Evolutionary conservation across 2,329 filamentous ascomycete species (phyloP).

Genomic region (Dactylonectria estremocensis): DNA sequence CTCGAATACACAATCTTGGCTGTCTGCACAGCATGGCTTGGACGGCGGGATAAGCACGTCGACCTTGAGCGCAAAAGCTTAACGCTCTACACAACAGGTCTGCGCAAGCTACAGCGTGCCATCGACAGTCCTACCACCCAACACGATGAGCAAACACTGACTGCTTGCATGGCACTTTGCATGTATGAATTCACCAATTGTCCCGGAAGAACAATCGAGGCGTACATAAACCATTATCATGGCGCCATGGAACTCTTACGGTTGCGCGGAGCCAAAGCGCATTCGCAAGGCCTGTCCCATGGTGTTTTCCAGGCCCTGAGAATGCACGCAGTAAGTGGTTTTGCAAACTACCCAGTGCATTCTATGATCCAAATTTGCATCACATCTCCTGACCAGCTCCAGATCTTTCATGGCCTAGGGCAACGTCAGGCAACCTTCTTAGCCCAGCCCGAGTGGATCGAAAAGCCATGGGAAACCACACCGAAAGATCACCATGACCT

Average conservation of each 20-base stretch:
- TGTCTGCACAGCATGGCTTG: constrained; percentile 17
- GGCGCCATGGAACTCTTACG: constrained; percentile 24
- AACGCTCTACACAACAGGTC: constrained; percentile 10
- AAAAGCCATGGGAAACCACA: constrained; percentile 14
- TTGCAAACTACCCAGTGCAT: background rate
- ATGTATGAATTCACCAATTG: constrained; percentile 32
- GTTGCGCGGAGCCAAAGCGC: constrained; percentile 9
- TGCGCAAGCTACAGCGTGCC: constrained; percentile 21
- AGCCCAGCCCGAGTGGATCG: constrained; percentile 24
- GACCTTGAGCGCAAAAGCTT: constrained; percentile 9
- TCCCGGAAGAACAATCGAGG: constrained; percentile 1
- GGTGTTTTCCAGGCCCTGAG: constrained; percentile 23
- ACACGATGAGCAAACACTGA: constrained; percentile 20
- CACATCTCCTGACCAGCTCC: background rate
- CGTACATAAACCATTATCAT: constrained; percentile 26
- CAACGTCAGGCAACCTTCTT: constrained; percentile 21
- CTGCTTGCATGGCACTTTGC: constrained; percentile 23
- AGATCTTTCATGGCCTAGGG: constrained; percentile 22
- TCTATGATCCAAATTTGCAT: background rate
- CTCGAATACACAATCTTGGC: constrained; percentile 27
- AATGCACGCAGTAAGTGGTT: constrained; percentile 25
- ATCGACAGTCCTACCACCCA: constrained; percentile 7
- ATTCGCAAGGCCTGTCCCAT: constrained; percentile 19
- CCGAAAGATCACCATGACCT: constrained; percentile 17
- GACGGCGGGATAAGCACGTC: background rate